Evolutionary conservation across 352 stramenopile genomes (phyloP), one percentile per base, ranked within the genome.

Genomic region (Phytophthora cactorum): DNA sequence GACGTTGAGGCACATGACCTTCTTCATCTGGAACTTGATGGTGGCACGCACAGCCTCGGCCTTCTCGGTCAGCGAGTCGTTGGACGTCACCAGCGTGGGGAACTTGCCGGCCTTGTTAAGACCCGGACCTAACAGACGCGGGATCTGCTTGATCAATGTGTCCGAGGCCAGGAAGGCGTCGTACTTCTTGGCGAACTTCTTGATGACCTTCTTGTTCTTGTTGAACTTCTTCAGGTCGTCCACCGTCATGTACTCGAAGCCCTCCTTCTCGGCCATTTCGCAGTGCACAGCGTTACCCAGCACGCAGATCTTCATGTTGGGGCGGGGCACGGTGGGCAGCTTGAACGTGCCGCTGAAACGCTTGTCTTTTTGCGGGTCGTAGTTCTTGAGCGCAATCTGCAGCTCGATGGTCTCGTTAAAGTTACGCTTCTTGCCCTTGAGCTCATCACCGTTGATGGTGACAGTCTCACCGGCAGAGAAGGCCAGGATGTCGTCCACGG

Each of bases 21-120:
- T 99, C 96, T 99, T 99, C 97, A 99, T 99, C 92, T 99, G 98
- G 91, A 99, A 99, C 93, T 99, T 99, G 92, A 99, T 99, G 65
- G 97, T 99, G 60, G 96, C 93, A 63, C 98, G 98, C 62, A 99
- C 86, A 72, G 96, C 92, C 69, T 99, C 96, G 59, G 98, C 97
- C 94, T 99, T 99, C 63, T 98, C 96, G 63, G 97, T 93, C 66
- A 99, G 94, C 63, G 98, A 96, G 66, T 99, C 97, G 71, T 82
- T 96, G 69, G 82, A 84, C 49, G 90, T 83, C 61, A 99, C 88
- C 38, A 99, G 84, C 47, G 97, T 99, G 46, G 98, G 98, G 94
- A 99, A 99, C 89, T 99, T 99, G 84, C 98, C 98, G 46, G 98
- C 97, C 83, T 93, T 94, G 91, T 98, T 99, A 11, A 99, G 88